Conservation (phyloP, 83 land plant genomes). For the Thuja plicata region DNA sequence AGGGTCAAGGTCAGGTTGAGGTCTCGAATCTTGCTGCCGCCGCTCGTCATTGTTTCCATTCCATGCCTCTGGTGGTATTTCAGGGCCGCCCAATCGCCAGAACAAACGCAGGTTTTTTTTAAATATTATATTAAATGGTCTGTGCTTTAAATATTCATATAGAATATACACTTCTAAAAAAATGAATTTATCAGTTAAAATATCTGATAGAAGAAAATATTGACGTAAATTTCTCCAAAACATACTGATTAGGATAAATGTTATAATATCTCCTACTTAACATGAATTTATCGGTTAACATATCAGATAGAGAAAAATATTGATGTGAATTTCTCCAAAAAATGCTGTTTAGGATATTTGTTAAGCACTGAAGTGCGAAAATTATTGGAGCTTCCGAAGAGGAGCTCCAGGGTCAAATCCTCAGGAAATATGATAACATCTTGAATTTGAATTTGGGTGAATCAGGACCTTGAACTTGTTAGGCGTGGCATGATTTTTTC, state of each 20-base stretch:
- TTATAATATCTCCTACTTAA: too few relatives aligned
- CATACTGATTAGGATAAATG: not conserved
- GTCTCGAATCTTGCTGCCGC: constrained; percentile 26
- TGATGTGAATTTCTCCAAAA: not conserved
- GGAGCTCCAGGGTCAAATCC: too few relatives aligned
- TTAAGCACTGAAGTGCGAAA: not conserved
- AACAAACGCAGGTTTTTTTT: not conserved
- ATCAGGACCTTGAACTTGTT: not conserved
- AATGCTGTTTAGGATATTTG: not conserved
- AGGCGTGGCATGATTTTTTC: not conserved
- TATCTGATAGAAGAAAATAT: too few relatives aligned
- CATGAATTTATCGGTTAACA: too few relatives aligned
- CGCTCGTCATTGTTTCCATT: constrained; percentile 26
- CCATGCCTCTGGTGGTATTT: constrained; percentile 35
- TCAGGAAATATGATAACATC: too few relatives aligned
- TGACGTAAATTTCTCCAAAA: not conserved
- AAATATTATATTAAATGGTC: too few relatives aligned
- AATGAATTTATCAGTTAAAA: too few relatives aligned
- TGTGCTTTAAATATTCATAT: too few relatives aligned
- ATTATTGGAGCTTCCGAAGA: not conserved
- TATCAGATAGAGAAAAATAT: too few relatives aligned
- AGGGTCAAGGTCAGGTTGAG: not conserved
- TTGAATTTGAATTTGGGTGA: not conserved
- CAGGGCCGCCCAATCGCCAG: not conserved
- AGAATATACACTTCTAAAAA: not conserved